Evolutionary conservation across 129 eudicot genomes (phyloP), one percentile per base, ranked within the genome.

Genomic region (Artemisia annua): DNA sequence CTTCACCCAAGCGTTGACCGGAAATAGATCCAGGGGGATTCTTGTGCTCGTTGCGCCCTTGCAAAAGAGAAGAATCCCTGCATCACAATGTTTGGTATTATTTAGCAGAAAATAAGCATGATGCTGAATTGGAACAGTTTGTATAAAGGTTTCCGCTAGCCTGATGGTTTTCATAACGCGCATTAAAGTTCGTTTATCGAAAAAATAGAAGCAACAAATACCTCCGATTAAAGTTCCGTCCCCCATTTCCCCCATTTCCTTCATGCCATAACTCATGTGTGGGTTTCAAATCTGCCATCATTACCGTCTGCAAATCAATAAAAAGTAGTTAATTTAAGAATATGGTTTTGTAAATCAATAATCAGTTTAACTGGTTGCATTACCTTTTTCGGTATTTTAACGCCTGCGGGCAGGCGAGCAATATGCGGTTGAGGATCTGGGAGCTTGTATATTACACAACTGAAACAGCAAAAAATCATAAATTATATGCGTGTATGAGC

Each of bases 261-360:
- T 92, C 98, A 68, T 92, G 98, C 98, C 98, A 92, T 63, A 92
- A 78, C 15, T 74, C 83, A 20, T 91, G 85, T 10, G 78, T 86
- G 3, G 91, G 85, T 83, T 73, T 81, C 64, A 93, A 70, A 79
- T 93, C 92, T 16, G 82, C 79, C 22, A 76, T 5, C 4, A 78
- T 67, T 35, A 93, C 92, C 51, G 65, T 80, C 98, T 92, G 79
- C 35, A 7, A 39, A 39, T 6, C 46, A 39, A 39, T 39, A 7
- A 7, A 0, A 39, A 39, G 46, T 39, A 35, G 44, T 35, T 39
- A 39, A 39, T 7, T 39, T 39, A 39, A 6, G 7, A 39, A 39
- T 39, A 7, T 6, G 46, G 46, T 39, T 39, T 39, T 6, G 46
- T 39, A 39, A 39, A 39, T 39, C 46, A 39, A 7, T 1, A 28